Conservation (phyloP, 345 rosid genomes). For the Arabis hirsuta region DNA sequence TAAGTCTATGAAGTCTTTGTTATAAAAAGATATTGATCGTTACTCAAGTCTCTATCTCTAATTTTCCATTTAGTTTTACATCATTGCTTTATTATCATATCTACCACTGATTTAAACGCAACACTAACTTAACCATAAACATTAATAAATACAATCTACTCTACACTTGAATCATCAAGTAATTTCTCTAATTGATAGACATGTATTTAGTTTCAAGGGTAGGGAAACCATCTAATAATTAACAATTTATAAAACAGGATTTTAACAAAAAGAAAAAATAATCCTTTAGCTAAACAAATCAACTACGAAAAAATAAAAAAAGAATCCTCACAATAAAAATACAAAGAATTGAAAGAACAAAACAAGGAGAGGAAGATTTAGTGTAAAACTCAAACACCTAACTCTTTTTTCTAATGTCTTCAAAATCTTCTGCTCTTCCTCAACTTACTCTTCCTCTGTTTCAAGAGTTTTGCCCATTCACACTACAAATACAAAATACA, state of each 20-base stretch:
- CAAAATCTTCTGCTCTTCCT: conserved; percentile 44
- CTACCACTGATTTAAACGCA: conserved; percentile 24
- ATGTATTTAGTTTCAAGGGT: conserved; percentile 20
- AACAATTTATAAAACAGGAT: conserved; percentile 37
- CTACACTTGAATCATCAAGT: background rate
- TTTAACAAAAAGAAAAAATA: conserved; percentile 25
- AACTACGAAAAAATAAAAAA: conserved; percentile 35
- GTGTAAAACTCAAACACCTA: conserved; percentile 38
- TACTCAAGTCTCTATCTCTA: conserved; percentile 1
- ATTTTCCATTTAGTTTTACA: conserved; percentile 1
- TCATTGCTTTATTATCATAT: conserved; percentile 1
- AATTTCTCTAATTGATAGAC: background rate
- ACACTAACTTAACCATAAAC: conserved; percentile 33
- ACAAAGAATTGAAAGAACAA: conserved; percentile 45
- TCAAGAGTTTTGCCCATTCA: conserved; percentile 43
- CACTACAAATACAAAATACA: conserved; percentile 45
- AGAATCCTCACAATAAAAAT: conserved; percentile 41
- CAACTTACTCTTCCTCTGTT: conserved; percentile 31
- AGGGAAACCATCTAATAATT: conserved; percentile 21
- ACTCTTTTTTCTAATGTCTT: conserved; percentile 36
- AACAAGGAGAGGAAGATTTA: conserved; percentile 40
- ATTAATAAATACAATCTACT: background rate
- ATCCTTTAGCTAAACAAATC: conserved; percentile 39
- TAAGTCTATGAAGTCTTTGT: background rate
- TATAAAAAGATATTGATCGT: conserved; percentile 27